Evolutionary conservation across 345 rosid species (phyloP).

Genomic region (Trapa bicornis): DNA sequence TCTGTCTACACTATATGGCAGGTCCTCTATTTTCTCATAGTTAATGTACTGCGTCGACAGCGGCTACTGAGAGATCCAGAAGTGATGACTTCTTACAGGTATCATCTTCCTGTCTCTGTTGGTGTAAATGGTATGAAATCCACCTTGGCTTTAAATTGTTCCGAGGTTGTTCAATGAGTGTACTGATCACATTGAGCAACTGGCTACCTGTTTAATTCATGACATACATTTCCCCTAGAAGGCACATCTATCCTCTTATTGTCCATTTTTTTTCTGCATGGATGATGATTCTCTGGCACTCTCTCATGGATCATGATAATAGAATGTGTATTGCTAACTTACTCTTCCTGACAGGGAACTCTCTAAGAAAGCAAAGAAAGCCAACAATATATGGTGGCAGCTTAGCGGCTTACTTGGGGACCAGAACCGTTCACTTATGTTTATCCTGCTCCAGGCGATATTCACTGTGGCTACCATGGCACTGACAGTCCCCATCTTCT

Average conservation of each 20-base stretch:
- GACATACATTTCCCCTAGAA: neutral
- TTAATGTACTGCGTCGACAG: constrained; percentile 81
- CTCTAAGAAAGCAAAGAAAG: constrained; percentile 78
- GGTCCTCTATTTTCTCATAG: constrained; percentile 74
- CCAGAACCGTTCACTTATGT: constrained; percentile 71
- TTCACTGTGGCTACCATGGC: constrained; percentile 95
- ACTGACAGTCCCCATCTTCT: constrained; percentile 78
- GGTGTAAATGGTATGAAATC: neutral
- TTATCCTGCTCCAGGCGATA: constrained; percentile 57
- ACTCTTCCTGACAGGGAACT: constrained; percentile 44
- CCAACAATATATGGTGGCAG: constrained; percentile 79
- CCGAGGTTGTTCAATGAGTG: neutral
- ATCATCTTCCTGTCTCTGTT: constrained; percentile 4
- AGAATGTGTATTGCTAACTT: neutral
- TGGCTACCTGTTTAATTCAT: neutral
- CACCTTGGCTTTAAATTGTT: neutral
- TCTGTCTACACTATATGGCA: constrained; percentile 87
- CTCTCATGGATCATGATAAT: neutral
- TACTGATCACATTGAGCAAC: neutral
- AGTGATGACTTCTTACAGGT: constrained; percentile 99
- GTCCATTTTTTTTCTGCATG: neutral
- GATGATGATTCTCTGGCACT: neutral
- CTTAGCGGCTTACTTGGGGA: constrained; percentile 77
- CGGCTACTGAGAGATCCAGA: constrained; percentile 91
- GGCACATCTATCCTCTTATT: neutral